phyloP scores from a whole-genome alignment of 306 rosid genomes.

The Glycine tomentella region DNA sequence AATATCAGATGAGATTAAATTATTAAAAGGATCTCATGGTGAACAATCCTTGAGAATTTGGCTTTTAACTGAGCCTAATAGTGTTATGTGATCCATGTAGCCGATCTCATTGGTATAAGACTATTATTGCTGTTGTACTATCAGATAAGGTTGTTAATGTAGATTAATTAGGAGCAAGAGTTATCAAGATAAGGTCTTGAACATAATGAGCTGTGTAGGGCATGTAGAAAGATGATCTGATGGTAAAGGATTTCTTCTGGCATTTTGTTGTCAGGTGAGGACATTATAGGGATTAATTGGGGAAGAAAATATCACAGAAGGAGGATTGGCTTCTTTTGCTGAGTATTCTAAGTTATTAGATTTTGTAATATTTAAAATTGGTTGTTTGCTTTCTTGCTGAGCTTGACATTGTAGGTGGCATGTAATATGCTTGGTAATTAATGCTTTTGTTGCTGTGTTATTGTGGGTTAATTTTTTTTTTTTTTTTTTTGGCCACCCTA shows the following conservation, averaged over 20 bases:
- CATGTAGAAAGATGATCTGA: conserved; percentile 2
- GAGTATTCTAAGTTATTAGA: conserved; percentile 25
- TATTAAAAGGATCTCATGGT: background rate
- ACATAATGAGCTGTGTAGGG: background rate
- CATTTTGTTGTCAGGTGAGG: conserved; percentile 33
- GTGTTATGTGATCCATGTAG: background rate
- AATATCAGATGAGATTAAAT: background rate
- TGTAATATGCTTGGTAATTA: conserved; percentile 16
- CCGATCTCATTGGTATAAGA: background rate
- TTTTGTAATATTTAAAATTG: conserved; percentile 33
- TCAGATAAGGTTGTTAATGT: conserved; percentile 6
- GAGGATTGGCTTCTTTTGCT: conserved; percentile 12
- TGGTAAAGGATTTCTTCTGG: conserved; percentile 36
- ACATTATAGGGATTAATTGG: conserved; percentile 19
- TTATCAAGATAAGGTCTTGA: conserved; percentile 1
- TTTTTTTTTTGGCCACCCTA: background rate
- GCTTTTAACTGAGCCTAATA: background rate
- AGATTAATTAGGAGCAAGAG: conserved; percentile 42
- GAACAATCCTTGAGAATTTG: background rate
- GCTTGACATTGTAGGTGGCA: conserved; percentile 36
- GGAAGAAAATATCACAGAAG: conserved; percentile 22
- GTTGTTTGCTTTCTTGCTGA: conserved; percentile 21
- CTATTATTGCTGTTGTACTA: background rate
- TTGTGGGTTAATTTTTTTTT: conserved; percentile 29
- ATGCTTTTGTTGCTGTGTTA: conserved; percentile 30